Evolutionary conservation across 768 basidiomycete genomes (phyloP).

Genomic region (Dacryopinax primogenitus): DNA sequence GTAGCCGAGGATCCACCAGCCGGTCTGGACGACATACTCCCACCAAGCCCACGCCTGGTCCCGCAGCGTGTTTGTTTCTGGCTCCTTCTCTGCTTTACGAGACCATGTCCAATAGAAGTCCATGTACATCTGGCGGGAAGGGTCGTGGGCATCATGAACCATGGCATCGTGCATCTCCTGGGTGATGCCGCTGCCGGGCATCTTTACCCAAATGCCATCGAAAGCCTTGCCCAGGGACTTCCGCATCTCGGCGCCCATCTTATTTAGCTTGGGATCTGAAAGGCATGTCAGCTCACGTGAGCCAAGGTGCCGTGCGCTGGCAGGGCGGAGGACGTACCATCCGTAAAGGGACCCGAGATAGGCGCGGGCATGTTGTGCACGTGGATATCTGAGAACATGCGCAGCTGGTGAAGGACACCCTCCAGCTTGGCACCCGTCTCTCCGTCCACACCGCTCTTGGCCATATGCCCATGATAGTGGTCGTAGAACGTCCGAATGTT

Average conservation of each 20-base stretch:
- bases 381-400: not conserved
- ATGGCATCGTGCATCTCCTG: not conserved
- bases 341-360: not conserved
- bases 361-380: slow-evolving; percentile 1
- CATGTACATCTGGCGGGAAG: not conserved
- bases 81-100: not conserved
- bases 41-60: not conserved
- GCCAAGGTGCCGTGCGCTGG: not conserved
- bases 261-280: not conserved
- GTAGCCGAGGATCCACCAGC: not conserved
- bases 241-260: not conserved
- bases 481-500: not conserved
- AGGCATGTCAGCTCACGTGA: not conserved
- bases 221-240: not conserved
- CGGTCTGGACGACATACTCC: not conserved
- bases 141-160: not conserved
- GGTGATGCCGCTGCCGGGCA: not conserved
- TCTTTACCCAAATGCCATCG: not conserved
- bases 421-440: not conserved
- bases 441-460: not conserved
- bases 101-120: not conserved
- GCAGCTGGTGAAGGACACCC: not conserved
- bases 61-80: not conserved
- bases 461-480: not conserved
- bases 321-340: not conserved